Conservation (phyloP, 2,329 filamentous ascomycete genomes). For the Ascochyta rabiei region DNA sequence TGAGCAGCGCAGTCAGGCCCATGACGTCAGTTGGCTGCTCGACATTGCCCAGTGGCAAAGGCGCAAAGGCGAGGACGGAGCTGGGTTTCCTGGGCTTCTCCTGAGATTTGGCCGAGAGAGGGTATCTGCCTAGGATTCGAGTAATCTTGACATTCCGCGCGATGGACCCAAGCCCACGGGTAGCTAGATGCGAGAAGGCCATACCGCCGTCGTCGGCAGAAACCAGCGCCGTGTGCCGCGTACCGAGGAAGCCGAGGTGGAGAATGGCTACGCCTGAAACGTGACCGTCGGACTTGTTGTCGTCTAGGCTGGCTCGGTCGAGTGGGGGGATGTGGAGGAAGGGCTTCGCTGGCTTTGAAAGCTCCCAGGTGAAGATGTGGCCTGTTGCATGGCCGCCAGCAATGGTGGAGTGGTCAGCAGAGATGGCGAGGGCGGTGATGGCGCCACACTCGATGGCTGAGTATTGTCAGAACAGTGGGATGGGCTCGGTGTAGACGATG, state of each 20-base stretch:
- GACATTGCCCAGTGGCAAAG: slow-evolving; percentile 90
- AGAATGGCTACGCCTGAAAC: slow-evolving; percentile 77
- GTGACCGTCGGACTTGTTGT: slow-evolving; percentile 80
- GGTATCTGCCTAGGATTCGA: slow-evolving; percentile 89
- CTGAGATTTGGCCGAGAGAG: slow-evolving; percentile 66
- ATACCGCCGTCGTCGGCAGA: slow-evolving; percentile 95
- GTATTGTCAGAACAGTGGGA: background rate
- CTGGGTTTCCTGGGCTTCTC: slow-evolving; percentile 83
- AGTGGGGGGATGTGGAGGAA: slow-evolving; percentile 87
- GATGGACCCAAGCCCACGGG: slow-evolving; percentile 84
- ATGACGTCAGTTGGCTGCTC: slow-evolving; percentile 86
- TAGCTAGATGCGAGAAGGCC: slow-evolving; percentile 97
- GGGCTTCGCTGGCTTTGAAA: slow-evolving; percentile 77
- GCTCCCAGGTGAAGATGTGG: slow-evolving; percentile 96
- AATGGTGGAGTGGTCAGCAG: slow-evolving; percentile 90
- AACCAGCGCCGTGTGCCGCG: slow-evolving; percentile 89
- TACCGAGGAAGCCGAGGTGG: slow-evolving; percentile 94
- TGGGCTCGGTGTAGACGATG: no score
- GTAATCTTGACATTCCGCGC: slow-evolving; percentile 87
- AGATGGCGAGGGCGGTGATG: slow-evolving; percentile 85
- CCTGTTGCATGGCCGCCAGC: slow-evolving; percentile 89
- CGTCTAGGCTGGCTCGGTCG: slow-evolving; percentile 67
- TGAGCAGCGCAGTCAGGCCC: slow-evolving; percentile 92
- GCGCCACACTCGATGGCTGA: slow-evolving; percentile 87
- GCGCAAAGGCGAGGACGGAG: slow-evolving; percentile 89